phyloP scores from a whole-genome alignment of 2,329 filamentous ascomycete species.

The Rutstroemia sp. region DNA sequence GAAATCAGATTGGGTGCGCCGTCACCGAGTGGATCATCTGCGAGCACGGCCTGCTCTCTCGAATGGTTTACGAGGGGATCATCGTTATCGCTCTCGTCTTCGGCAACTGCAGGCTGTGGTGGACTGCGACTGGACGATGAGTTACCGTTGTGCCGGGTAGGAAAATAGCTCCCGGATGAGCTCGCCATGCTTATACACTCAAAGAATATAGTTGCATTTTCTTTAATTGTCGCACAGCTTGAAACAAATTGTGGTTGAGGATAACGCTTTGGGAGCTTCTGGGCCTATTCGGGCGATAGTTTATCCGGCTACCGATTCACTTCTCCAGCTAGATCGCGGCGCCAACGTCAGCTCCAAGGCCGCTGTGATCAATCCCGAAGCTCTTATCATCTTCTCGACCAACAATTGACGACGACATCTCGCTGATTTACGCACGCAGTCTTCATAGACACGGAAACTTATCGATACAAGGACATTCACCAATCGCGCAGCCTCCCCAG shows the following conservation, averaged over 20 bases:
- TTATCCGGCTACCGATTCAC: not conserved
- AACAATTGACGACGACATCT: not conserved
- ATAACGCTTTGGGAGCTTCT: not conserved
- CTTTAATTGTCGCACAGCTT: not conserved
- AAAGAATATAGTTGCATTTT: conserved; percentile 11
- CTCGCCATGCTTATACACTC: conserved; percentile 28
- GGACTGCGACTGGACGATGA: conserved; percentile 23
- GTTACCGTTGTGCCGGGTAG: conserved; percentile 15
- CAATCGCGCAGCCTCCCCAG: not conserved
- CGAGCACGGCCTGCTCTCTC: conserved; percentile 36
- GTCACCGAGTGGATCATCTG: conserved; percentile 48
- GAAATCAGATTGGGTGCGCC: conserved; percentile 48
- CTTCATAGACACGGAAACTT: not conserved
- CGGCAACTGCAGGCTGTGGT: conserved; percentile 16
- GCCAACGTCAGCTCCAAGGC: conserved; percentile 3
- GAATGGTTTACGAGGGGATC: conserved; percentile 26
- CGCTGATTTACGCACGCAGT: too few species aligned
- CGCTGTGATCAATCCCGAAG: not conserved
- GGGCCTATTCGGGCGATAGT: conserved; percentile 1
- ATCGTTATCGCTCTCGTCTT: conserved; percentile 37
- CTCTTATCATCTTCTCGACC: not conserved
- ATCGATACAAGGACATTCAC: not conserved
- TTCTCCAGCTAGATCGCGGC: not conserved
- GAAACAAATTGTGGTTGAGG: not conserved
- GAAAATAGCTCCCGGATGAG: conserved; percentile 22